A percentile compares a stretch with the other conserved stretches of the same genome.
Conservation (phyloP, 2,329 filamentous ascomycete genomes). For the Mollisia scopiformis region DNA sequence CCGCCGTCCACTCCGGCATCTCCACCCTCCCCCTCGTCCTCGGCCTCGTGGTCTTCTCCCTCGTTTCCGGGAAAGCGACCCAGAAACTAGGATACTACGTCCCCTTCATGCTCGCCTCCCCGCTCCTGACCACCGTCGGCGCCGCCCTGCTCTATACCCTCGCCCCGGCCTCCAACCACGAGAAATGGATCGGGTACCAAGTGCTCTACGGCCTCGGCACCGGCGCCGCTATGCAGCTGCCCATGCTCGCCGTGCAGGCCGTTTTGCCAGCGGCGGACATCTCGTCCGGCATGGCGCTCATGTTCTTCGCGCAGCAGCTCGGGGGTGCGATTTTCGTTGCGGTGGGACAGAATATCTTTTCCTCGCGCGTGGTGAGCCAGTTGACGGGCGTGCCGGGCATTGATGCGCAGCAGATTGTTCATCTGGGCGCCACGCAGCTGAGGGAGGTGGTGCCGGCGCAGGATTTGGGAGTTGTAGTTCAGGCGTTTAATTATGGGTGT, state of each 20-base stretch:
- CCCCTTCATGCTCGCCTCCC: conserved; percentile 31
- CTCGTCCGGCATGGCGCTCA: conserved; percentile 53
- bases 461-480: not conserved
- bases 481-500: not conserved
- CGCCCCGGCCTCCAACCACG: conserved; percentile 43
- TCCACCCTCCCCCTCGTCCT: conserved; percentile 40
- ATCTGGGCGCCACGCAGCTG: not conserved
- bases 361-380: not conserved
- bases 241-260: conserved; percentile 56
- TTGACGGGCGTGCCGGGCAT: not conserved
- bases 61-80: not conserved
- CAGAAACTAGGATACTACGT: conserved; percentile 33
- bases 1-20: conserved; percentile 39
- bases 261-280: conserved; percentile 53
- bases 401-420: not conserved
- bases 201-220: conserved; percentile 55
- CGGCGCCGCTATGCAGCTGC: conserved; percentile 41
- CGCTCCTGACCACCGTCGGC: conserved; percentile 24
- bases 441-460: not conserved
- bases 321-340: conserved; percentile 60
- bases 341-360: conserved; percentile 52
- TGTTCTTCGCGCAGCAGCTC: conserved; percentile 57
- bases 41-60: conserved; percentile 18
- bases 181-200: conserved; percentile 54
- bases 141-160: conserved; percentile 33